A percentile compares a stretch with the other conserved stretches of the same genome.
Evolutionary conservation across 2,329 filamentous ascomycete species (phyloP).

Genomic region (Fusarium sp.): DNA sequence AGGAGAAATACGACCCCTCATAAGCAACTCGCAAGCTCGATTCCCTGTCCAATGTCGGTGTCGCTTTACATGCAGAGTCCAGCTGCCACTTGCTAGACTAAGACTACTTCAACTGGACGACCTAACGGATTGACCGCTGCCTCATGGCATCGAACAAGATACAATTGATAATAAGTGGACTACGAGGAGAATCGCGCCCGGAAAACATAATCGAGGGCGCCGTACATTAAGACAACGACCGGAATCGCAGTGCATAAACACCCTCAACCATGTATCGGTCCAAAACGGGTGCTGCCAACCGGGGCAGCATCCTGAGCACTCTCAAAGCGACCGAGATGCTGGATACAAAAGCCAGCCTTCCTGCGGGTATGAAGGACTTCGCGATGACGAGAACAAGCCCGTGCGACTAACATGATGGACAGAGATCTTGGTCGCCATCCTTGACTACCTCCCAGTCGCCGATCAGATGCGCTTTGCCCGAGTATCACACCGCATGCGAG

Average conservation of each 20-base stretch:
- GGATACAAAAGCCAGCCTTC: slow-evolving; percentile 80
- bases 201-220: background rate
- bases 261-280: slow-evolving; percentile 56
- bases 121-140: slow-evolving; percentile 28
- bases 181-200: slow-evolving; percentile 3
- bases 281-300: slow-evolving; percentile 55
- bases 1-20: background rate
- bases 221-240: background rate
- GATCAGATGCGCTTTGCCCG: slow-evolving; percentile 89
- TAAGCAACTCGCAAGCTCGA: background rate
- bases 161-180: slow-evolving; percentile 21
- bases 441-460: slow-evolving; percentile 87
- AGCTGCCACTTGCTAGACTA: slow-evolving; percentile 39
- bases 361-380: slow-evolving; percentile 72
- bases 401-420: slow-evolving; percentile 16
- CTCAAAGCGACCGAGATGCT: slow-evolving; percentile 85
- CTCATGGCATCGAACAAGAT: slow-evolving; percentile 26
- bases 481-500: slow-evolving; percentile 85
- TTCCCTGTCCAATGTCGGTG: slow-evolving; percentile 28
- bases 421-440: slow-evolving; percentile 89
- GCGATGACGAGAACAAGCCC: background rate
- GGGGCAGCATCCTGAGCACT: slow-evolving; percentile 75
- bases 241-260: slow-evolving; percentile 12
- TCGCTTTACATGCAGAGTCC: slow-evolving; percentile 25
- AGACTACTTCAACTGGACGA: slow-evolving; percentile 18